Conservation (phyloP, 2,329 filamentous ascomycete species). For the Sclerotinia minor region DNA sequence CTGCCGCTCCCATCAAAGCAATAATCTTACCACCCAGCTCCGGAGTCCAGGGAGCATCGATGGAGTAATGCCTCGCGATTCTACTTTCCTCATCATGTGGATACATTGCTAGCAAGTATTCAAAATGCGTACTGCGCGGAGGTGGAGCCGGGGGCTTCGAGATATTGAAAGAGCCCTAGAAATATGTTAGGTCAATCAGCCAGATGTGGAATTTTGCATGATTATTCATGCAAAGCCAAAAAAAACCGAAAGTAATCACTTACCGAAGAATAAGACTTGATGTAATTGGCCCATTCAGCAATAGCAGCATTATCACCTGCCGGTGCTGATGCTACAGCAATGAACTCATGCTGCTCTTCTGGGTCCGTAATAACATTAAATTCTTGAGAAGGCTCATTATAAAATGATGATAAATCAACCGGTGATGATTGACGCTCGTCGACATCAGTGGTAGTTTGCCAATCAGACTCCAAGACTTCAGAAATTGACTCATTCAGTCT, state of each 20-base stretch:
- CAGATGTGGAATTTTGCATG: not conserved
- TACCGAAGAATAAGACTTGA: slow-evolving; percentile 31
- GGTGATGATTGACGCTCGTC: not conserved
- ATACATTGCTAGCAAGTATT: slow-evolving; percentile 38
- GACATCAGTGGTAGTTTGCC: slow-evolving; percentile 10
- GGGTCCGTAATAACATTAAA: not conserved
- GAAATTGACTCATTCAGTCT: slow-evolving; percentile 10
- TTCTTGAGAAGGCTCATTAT: slow-evolving; percentile 4
- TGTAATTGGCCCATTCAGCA: slow-evolving; percentile 26
- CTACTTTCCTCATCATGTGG: slow-evolving; percentile 39
- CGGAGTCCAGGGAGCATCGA: slow-evolving; percentile 34
- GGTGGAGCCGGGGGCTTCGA: slow-evolving; percentile 42
- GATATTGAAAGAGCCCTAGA: slow-evolving; percentile 42
- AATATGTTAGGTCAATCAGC: slow-evolving; percentile 17
- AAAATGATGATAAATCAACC: slow-evolving; percentile 5
- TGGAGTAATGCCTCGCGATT: slow-evolving; percentile 30
- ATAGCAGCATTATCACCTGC: not conserved
- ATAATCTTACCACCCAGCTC: slow-evolving; percentile 32
- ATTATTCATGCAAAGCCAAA: not conserved
- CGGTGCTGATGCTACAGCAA: slow-evolving; percentile 22
- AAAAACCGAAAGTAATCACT: not conserved
- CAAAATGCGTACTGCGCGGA: slow-evolving; percentile 33
- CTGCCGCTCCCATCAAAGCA: slow-evolving; percentile 34
- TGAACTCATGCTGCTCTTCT: slow-evolving; percentile 25
- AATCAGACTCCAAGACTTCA: slow-evolving; percentile 11